A percentile compares a stretch with the other conserved stretches of the same genome.
Conservation (phyloP, 1,139 yeast genomes). For the Geotrichum histeridarum region DNA sequence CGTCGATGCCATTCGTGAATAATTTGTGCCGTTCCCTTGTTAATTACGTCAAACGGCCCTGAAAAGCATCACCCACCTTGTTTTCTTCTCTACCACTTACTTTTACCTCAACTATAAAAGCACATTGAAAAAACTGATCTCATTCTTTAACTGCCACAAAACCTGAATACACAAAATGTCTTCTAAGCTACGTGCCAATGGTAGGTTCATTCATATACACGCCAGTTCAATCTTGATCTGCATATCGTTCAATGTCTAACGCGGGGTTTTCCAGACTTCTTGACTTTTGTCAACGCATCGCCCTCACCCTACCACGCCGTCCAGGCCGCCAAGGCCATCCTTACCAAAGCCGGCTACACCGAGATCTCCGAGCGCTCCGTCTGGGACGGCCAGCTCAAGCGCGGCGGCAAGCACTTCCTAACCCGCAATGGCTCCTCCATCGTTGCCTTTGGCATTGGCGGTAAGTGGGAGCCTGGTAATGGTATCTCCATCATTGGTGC, state of each 20-base stretch:
- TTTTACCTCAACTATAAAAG: background rate
- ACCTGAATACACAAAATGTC: background rate
- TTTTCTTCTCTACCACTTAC: background rate
- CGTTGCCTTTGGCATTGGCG: constrained; percentile 80
- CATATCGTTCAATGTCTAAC: too few relatives aligned
- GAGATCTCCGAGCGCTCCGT: constrained; percentile 69
- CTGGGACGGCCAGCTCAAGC: constrained; percentile 59
- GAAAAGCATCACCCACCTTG: background rate
- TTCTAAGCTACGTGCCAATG: background rate
- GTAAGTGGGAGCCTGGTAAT: constrained; percentile 67
- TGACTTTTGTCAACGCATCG: constrained; percentile 73
- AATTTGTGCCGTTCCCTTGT: too few relatives aligned
- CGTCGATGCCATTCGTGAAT: too few relatives aligned
- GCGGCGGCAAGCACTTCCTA: constrained; percentile 55
- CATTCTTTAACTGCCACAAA: background rate
- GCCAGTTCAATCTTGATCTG: too few relatives aligned
- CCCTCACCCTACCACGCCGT: constrained; percentile 97
- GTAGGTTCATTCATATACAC: background rate
- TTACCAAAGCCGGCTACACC: constrained; percentile 58
- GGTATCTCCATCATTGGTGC: constrained; percentile 89
- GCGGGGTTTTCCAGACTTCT: constrained; percentile 44
- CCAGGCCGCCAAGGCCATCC: constrained; percentile 50
- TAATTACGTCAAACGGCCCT: too few relatives aligned
- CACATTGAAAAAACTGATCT: too few relatives aligned
- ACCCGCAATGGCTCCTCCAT: constrained; percentile 78